A percentile compares a stretch with the other conserved stretches of the same genome.
phyloP scores from a whole-genome alignment of 2,329 filamentous ascomycete species.

The Simplicillium aogashimaense region DNA sequence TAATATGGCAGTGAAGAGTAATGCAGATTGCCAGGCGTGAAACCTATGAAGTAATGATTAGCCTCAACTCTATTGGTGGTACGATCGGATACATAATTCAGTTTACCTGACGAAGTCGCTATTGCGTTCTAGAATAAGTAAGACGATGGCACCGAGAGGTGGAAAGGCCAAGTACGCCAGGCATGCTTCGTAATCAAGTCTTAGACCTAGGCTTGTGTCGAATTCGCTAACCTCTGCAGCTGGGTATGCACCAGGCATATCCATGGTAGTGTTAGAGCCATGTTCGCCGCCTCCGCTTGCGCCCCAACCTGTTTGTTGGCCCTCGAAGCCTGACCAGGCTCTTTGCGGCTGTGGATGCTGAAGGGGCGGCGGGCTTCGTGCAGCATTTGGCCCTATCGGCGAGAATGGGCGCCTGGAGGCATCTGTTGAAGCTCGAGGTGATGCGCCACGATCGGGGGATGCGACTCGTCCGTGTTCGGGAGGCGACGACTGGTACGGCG shows the following conservation, averaged over 20 bases:
- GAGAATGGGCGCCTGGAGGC: constrained; percentile 44
- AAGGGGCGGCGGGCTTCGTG: constrained; percentile 30
- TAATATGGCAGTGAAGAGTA: constrained; percentile 68
- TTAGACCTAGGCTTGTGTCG: constrained; percentile 78
- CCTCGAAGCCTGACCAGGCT: constrained; percentile 34
- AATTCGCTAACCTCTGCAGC: constrained; percentile 62
- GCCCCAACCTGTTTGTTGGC: constrained; percentile 20
- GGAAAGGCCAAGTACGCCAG: constrained; percentile 80
- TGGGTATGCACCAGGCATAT: constrained; percentile 27
- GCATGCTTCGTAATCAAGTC: constrained; percentile 83
- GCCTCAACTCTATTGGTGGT: background rate
- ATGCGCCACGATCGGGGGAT: constrained; percentile 49
- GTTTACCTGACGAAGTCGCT: constrained; percentile 89
- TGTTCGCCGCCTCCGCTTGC: constrained; percentile 11
- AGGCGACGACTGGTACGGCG: constrained; percentile 88
- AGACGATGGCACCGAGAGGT: constrained; percentile 72
- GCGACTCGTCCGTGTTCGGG: constrained; percentile 76
- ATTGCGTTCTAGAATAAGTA: constrained; percentile 83
- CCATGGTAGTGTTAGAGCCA: constrained; percentile 5
- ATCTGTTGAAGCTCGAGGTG: constrained; percentile 45
- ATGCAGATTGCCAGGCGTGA: constrained; percentile 88
- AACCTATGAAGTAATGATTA: constrained; percentile 45
- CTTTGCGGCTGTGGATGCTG: constrained; percentile 46
- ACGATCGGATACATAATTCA: background rate
- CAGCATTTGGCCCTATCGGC: constrained; percentile 28